Conservation (phyloP, 192 early-diverging fungal genomes). For the Backusella luteola region DNA sequence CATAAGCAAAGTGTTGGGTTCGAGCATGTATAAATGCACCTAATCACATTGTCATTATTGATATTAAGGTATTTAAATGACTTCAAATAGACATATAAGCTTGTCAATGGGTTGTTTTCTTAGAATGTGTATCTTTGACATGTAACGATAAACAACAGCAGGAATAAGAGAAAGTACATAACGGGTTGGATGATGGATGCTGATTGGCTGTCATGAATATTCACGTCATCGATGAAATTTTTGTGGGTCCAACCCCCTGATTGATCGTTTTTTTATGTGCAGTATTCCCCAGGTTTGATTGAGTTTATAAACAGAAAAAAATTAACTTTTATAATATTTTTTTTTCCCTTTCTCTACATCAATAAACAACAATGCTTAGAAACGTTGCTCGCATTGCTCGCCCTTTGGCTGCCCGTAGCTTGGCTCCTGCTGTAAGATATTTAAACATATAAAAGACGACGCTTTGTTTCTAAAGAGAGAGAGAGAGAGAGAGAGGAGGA, state of each 20-base stretch:
- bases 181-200: not conserved
- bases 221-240: conserved; percentile 8
- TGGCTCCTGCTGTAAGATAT: conserved; percentile 46
- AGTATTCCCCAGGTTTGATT: not conserved
- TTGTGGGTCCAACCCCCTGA: not conserved
- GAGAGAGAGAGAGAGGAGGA: not conserved
- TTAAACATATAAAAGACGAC: not conserved
- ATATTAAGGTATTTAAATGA: too few species aligned
- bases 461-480: too few species aligned
- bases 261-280: not conserved
- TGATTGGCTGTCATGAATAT: not conserved
- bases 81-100: too few species aligned
- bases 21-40: too few species aligned
- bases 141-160: too few species aligned
- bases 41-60: too few species aligned
- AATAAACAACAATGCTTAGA: conserved; percentile 43
- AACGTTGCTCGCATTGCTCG: conserved; percentile 51
- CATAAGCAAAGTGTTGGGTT: too few species aligned
- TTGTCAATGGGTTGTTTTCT: too few species aligned
- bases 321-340: not conserved
- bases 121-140: too few species aligned
- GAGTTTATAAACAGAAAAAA: not conserved
- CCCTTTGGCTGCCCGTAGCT: conserved; percentile 45
- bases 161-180: too few species aligned
- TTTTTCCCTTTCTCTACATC: conserved; percentile 10